phyloP scores from a whole-genome alignment of 2,329 filamentous ascomycete genomes.

The Aspergillus latus region DNA sequence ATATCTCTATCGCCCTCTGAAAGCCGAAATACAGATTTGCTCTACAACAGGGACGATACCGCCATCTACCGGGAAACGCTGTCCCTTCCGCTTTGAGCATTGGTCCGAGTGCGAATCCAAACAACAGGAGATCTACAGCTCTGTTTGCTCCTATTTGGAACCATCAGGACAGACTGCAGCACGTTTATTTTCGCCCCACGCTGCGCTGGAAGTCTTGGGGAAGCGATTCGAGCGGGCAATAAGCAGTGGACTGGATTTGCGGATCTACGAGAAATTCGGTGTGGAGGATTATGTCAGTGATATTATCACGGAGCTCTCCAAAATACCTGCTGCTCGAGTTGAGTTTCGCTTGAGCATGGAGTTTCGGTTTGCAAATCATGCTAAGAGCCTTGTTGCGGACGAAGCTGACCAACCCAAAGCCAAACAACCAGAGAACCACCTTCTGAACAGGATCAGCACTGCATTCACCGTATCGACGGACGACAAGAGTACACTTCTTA shows the following conservation, averaged over 20 bases:
- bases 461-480: too few species aligned
- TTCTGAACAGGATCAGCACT: too few species aligned
- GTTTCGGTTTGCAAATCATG: too few species aligned
- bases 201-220: neutral
- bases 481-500: too few species aligned
- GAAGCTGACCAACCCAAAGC: too few species aligned
- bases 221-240: neutral
- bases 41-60: neutral
- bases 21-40: neutral
- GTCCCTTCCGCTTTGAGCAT: neutral
- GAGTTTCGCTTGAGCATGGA: neutral
- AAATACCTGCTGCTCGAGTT: neutral
- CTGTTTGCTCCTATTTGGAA: neutral
- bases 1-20: too few species aligned
- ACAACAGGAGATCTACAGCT: neutral
- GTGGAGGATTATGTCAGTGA: neutral
- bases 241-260: neutral
- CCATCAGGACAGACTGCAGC: neutral
- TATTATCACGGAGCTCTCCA: neutral
- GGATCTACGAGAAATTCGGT: neutral
- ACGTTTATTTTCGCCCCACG: neutral
- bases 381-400: too few species aligned
- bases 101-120: neutral
- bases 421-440: too few species aligned
- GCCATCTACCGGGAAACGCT: neutral